Conservation (phyloP, 202 grass and related monocot genomes). For the Schoenoplectus triqueter region DNA sequence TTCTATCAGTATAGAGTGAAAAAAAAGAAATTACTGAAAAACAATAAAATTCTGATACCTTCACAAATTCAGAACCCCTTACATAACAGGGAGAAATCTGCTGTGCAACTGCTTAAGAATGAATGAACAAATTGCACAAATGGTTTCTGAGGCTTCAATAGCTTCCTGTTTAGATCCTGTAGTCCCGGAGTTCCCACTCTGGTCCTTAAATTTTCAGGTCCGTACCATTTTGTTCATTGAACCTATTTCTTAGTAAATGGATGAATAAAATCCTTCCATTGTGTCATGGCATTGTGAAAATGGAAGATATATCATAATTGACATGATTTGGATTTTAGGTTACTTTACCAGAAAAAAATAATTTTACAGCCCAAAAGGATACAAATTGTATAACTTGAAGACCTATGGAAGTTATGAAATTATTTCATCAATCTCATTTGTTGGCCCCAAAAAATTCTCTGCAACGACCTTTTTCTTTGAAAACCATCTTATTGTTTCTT, state of each 20-base stretch:
- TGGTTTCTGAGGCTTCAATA: neutral
- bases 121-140: neutral
- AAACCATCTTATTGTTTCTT: neutral
- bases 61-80: neutral
- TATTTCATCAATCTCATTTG: neutral
- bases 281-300: neutral
- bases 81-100: neutral
- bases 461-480: neutral
- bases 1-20: constrained; percentile 2
- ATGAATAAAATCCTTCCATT: neutral
- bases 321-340: neutral
- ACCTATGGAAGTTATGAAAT: neutral
- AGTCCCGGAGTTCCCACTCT: neutral
- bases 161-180: neutral
- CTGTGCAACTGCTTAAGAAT: neutral
- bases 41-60: neutral
- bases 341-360: neutral
- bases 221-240: neutral
- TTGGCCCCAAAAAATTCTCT: constrained; percentile 2
- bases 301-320: neutral
- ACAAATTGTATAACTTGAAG: neutral
- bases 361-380: neutral
- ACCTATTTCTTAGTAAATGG: neutral
- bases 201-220: neutral
- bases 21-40: neutral